Conservation (phyloP, 2,329 filamentous ascomycete genomes). For the Colletotrichum kahawae region DNA sequence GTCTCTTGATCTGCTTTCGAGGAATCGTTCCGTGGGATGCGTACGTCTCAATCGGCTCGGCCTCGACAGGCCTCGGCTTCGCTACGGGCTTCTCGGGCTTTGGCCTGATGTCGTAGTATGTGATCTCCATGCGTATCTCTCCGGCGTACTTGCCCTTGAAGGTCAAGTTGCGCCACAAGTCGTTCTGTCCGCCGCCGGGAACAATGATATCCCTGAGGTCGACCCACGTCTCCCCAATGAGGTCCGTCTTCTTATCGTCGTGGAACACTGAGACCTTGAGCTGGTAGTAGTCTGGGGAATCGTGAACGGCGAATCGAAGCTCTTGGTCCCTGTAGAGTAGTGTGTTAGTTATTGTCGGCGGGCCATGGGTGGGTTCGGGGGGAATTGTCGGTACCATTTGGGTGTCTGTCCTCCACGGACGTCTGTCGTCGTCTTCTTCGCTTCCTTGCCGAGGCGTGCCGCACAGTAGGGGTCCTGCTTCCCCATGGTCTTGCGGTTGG, state of each 20-base stretch:
- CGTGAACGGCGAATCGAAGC: constrained; percentile 92
- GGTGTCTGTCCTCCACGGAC: constrained; percentile 94
- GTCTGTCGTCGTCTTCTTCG: constrained; percentile 95
- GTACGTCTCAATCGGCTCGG: not conserved
- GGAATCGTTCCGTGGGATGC: constrained; percentile 48
- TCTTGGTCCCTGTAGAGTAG: constrained; percentile 82
- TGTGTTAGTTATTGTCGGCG: not conserved
- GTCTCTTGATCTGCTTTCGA: constrained; percentile 74
- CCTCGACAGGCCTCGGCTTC: constrained; percentile 51
- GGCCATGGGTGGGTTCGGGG: not conserved
- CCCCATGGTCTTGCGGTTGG: constrained; percentile 95
- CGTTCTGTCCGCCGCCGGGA: constrained; percentile 88
- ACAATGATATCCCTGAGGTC: constrained; percentile 82
- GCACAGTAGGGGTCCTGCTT: constrained; percentile 99
- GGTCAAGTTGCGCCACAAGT: constrained; percentile 87
- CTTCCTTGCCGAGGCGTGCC: constrained; percentile 91
- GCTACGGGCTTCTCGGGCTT: constrained; percentile 75
- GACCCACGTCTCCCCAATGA: constrained; percentile 95
- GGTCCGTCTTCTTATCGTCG: constrained; percentile 95
- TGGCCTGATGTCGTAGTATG: constrained; percentile 89
- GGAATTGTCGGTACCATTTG: constrained; percentile 70
- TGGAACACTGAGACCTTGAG: constrained; percentile 97
- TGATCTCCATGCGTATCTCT: constrained; percentile 93
- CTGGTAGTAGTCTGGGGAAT: constrained; percentile 94
- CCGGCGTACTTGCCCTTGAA: constrained; percentile 96